Conservation (phyloP, 1,284 basidiomycete genomes). For the Ceratobasidium sp. region DNA sequence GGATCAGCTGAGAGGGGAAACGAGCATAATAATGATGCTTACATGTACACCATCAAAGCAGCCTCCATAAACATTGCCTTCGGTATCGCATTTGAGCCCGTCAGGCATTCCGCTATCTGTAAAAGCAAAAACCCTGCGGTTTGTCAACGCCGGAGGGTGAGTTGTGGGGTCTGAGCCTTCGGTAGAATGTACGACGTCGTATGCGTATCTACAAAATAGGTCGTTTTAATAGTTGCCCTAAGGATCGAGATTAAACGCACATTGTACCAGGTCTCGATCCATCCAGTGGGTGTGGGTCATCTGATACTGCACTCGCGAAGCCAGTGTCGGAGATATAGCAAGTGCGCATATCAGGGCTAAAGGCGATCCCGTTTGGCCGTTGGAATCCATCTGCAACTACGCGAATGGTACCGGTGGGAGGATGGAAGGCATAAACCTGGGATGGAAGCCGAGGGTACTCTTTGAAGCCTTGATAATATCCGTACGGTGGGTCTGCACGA, state of each 20-base stretch:
- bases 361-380: conserved; percentile 76
- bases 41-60: conserved; percentile 80
- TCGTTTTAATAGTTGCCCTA: conserved; percentile 1
- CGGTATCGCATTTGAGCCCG: conserved; percentile 70
- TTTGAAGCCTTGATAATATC: conserved; percentile 75
- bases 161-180: conserved; percentile 55
- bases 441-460: conserved; percentile 73
- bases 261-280: conserved; percentile 76
- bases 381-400: conserved; percentile 80
- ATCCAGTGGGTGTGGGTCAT: conserved; percentile 67
- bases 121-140: conserved; percentile 80
- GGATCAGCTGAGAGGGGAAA: conserved; percentile 23
- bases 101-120: conserved; percentile 75
- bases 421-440: conserved; percentile 82
- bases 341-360: conserved; percentile 73
- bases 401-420: conserved; percentile 71
- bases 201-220: conserved; percentile 70
- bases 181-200: conserved; percentile 72
- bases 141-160: conserved; percentile 62
- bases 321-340: conserved; percentile 72
- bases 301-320: conserved; percentile 39
- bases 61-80: conserved; percentile 78
- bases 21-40: conserved; percentile 49
- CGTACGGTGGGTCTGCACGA: conserved; percentile 62
- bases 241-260: conserved; percentile 59